phyloP scores from a whole-genome alignment of 805 yeast genomes.

The Starmerella asiatica region DNA sequence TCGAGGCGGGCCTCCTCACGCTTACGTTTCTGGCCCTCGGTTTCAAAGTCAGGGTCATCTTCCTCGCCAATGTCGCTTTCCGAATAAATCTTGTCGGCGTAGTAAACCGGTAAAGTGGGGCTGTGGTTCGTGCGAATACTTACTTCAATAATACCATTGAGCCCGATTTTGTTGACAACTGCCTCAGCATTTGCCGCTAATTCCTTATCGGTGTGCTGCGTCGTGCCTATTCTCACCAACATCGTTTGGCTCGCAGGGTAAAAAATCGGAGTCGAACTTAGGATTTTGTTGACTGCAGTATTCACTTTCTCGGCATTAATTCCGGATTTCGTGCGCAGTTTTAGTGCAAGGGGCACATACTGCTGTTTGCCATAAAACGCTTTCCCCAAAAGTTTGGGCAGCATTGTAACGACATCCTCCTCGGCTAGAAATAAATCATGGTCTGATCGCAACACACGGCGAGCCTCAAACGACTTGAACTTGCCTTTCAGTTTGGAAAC shows the following conservation, averaged over 20 bases:
- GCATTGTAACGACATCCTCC: slow-evolving; percentile 60
- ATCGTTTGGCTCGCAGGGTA: slow-evolving; percentile 65
- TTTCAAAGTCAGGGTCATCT: slow-evolving; percentile 28
- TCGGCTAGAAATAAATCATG: slow-evolving; percentile 75
- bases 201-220: slow-evolving; percentile 34
- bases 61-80: slow-evolving; percentile 38
- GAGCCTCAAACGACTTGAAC: slow-evolving; percentile 77
- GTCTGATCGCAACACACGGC: slow-evolving; percentile 54
- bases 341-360: slow-evolving; percentile 52
- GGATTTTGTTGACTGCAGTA: slow-evolving; percentile 46
- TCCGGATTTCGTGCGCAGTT: slow-evolving; percentile 22
- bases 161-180: slow-evolving; percentile 36
- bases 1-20: slow-evolving; percentile 37
- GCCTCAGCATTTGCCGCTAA: slow-evolving; percentile 48
- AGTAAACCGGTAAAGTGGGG: slow-evolving; percentile 75
- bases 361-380: slow-evolving; percentile 53
- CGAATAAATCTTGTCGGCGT: slow-evolving; percentile 39
- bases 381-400: slow-evolving; percentile 78
- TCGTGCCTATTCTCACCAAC: slow-evolving; percentile 51
- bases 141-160: slow-evolving; percentile 28
- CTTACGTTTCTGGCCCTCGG: slow-evolving; percentile 22
- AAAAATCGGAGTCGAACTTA: slow-evolving; percentile 45
- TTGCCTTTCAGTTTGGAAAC: slow-evolving; percentile 67
- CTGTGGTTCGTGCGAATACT: slow-evolving; percentile 58
- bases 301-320: slow-evolving; percentile 40